Evolutionary conservation across 2,329 filamentous ascomycete genomes (phyloP).

Genomic region (Trichoderma pleuroti): DNA sequence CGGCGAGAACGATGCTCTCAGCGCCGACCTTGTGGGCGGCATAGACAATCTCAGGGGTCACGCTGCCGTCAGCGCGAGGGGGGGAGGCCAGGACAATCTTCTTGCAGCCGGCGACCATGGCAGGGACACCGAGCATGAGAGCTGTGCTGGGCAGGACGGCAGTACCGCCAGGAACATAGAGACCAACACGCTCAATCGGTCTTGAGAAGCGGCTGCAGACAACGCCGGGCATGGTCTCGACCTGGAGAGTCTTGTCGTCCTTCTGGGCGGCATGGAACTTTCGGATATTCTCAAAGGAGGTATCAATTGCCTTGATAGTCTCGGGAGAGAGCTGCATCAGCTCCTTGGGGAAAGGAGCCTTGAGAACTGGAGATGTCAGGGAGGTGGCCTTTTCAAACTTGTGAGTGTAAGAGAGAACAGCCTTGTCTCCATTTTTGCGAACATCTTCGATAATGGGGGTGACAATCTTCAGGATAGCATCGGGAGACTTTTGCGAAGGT

Average conservation of each 20-base stretch:
- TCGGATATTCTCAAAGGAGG: constrained; percentile 89
- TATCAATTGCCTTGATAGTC: constrained; percentile 87
- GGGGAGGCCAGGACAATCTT: constrained; percentile 93
- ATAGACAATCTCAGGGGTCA: constrained; percentile 97
- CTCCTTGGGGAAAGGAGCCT: constrained; percentile 78
- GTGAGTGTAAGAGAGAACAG: constrained; percentile 88
- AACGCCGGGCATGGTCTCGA: constrained; percentile 98
- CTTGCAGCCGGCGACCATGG: constrained; percentile 94
- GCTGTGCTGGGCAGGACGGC: constrained; percentile 96
- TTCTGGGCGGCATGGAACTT: constrained; percentile 92
- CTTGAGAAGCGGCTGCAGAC: constrained; percentile 89
- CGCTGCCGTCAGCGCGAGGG: constrained; percentile 79
- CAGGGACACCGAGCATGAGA: constrained; percentile 95
- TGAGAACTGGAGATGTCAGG: constrained; percentile 81
- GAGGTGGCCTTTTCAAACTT: constrained; percentile 97
- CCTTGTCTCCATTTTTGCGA: constrained; percentile 77
- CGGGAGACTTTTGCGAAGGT: constrained; percentile 91
- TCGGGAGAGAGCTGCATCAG: constrained; percentile 83
- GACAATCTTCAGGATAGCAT: constrained; percentile 87
- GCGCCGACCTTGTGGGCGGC: constrained; percentile 95
- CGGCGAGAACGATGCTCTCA: constrained; percentile 91
- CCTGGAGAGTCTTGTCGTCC: constrained; percentile 73
- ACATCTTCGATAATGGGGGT: constrained; percentile 89
- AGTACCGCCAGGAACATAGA: constrained; percentile 94
- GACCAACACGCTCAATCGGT: constrained; percentile 90